These are phyloP conservation scores for Geotrichum phurueaensis DNA, from an alignment of 1,139 yeast species.

Conservation along the genomic window DNA sequence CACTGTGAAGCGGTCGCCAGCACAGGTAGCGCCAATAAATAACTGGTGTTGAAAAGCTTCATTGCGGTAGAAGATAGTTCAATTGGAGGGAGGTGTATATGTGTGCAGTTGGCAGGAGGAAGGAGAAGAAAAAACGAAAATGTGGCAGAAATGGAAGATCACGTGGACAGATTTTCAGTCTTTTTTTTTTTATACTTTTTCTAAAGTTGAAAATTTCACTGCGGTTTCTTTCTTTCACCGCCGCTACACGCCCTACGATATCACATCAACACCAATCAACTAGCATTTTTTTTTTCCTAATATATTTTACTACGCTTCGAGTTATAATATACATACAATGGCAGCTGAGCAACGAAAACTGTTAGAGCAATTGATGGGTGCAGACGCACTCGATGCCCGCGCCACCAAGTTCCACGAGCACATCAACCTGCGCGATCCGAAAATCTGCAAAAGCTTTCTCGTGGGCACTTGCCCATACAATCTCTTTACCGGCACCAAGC, in stretches of 20 bases:
- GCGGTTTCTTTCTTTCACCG: background rate
- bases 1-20: constrained; percentile 18
- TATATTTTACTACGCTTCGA: background rate
- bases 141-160: background rate
- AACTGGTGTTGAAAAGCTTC: background rate
- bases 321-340: constrained; percentile 22
- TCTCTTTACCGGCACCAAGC: constrained; percentile 74
- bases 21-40: background rate
- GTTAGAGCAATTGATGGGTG: constrained; percentile 79
- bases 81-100: background rate
- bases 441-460: constrained; percentile 72
- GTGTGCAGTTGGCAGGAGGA: background rate
- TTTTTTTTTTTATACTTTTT: background rate
- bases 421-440: constrained; percentile 49
- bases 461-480: constrained; percentile 91
- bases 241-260: background rate
- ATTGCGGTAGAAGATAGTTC: background rate
- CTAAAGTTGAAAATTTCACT: background rate
- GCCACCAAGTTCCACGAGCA: constrained; percentile 30
- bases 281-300: background rate
- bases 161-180: background rate
- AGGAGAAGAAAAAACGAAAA: background rate
- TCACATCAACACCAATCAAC: background rate
- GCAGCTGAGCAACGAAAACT: constrained; percentile 72
- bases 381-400: constrained; percentile 39